A percentile compares a stretch with the other conserved stretches of the same genome.
phyloP scores from a whole-genome alignment of 2,329 filamentous ascomycete species.

The Clonostachys byssicola region DNA sequence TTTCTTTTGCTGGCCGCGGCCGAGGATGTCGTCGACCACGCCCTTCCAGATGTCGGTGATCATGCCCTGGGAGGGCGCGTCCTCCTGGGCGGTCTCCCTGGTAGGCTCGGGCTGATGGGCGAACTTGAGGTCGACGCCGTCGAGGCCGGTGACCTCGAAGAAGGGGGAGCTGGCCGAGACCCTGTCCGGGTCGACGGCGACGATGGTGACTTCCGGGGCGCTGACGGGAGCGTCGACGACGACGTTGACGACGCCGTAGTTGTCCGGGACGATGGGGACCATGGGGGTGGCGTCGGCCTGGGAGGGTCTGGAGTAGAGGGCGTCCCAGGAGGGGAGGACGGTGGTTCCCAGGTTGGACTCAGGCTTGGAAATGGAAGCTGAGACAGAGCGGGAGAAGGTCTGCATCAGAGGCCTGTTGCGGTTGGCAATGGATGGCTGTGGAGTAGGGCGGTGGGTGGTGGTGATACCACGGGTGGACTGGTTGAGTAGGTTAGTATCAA shows the following conservation, averaged over 20 bases:
- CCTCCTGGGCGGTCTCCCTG: conserved; percentile 18
- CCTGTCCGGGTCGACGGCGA: conserved; percentile 51
- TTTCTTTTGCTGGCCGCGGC: conserved; percentile 10
- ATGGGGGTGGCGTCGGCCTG: conserved; percentile 37
- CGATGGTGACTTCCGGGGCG: conserved; percentile 43
- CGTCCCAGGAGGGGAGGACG: conserved; percentile 43
- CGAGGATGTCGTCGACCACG: conserved; percentile 44
- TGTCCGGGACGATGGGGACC: conserved; percentile 58
- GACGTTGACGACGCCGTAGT: conserved; percentile 28
- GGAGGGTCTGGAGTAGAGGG: conserved; percentile 14
- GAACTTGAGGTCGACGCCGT: conserved; percentile 52
- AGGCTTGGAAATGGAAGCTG: conserved; percentile 34
- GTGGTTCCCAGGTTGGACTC: conserved; percentile 44
- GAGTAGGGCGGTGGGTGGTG: conserved; percentile 42
- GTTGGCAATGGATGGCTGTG: conserved; percentile 35
- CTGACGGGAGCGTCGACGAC: conserved; percentile 30
- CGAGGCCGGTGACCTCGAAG: conserved; percentile 52
- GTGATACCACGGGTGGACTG: conserved; percentile 33
- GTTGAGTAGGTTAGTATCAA: not conserved
- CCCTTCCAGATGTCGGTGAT: conserved; percentile 52
- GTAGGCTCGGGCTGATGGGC: conserved; percentile 28
- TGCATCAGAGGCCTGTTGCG: conserved; percentile 57
- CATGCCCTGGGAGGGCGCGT: conserved; percentile 26
- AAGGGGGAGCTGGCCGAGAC: conserved; percentile 46
- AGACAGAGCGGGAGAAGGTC: conserved; percentile 49